Percentiles rank a stretch among this genome's conserved stretches.
Conservation (phyloP, 306 rosid genomes). For the Fagus sylvatica region DNA sequence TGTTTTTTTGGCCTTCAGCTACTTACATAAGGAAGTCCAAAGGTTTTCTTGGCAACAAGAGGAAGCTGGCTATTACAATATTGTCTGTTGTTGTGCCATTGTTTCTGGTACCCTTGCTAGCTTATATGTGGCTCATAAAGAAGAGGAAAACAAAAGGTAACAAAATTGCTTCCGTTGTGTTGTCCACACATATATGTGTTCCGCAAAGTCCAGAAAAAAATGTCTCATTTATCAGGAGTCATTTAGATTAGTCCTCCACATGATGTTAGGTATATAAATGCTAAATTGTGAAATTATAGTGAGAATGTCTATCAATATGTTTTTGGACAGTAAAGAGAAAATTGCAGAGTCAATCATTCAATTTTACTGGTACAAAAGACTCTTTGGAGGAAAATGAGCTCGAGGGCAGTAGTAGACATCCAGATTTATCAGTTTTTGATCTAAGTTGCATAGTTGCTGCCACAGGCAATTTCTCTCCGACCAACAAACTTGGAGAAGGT, state of each 20-base stretch:
- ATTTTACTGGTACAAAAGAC: no score
- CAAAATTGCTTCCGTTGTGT: neutral
- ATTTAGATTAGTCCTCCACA: no score
- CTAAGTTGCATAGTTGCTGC: constrained; percentile 1
- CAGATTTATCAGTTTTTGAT: constrained; percentile 8
- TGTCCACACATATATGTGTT: no score
- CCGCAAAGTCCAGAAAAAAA: no score
- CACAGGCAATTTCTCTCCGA: neutral
- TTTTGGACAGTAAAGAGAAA: no score
- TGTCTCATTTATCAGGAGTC: no score
- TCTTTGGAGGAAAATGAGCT: neutral
- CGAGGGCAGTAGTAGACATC: no score
- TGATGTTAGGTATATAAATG: no score
- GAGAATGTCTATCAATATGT: no score
- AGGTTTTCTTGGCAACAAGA: neutral
- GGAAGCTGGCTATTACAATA: neutral
- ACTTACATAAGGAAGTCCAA: neutral
- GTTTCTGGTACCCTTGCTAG: neutral
- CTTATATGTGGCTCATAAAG: neutral
- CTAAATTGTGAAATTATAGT: no score
- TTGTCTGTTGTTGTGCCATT: neutral
- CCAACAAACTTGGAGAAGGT: constrained; percentile 21
- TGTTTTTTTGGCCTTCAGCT: neutral
- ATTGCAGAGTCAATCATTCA: no score
- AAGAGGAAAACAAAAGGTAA: neutral